Percentiles rank a stretch among this genome's conserved stretches.
Conservation (phyloP, 495 filamentous ascomycete species). For the Lepidopterella palustris region DNA sequence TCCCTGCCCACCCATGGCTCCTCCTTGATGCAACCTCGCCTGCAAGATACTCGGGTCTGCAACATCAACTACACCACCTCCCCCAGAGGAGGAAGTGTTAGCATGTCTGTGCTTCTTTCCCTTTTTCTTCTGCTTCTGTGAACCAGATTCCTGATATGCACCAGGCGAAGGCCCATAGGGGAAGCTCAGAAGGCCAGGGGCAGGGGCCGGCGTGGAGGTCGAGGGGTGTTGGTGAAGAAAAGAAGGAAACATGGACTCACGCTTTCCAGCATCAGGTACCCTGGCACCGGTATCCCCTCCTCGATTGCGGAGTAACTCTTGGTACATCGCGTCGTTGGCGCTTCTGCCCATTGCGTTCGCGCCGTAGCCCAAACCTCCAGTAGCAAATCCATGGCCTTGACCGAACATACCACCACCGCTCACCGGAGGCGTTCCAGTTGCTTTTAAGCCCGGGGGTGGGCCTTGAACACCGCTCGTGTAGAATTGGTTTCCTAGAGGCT, state of each 20-base stretch:
- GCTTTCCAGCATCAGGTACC: conserved; percentile 78
- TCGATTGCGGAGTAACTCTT: conserved; percentile 63
- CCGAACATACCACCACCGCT: conserved; percentile 69
- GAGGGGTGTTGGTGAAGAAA: conserved; percentile 70
- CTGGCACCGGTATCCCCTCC: conserved; percentile 47
- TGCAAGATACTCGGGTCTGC: conserved; percentile 99
- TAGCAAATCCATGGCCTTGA: conserved; percentile 67
- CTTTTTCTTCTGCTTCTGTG: conserved; percentile 98
- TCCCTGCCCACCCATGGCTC: conserved; percentile 71
- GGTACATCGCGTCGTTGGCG: conserved; percentile 68
- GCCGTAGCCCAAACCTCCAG: conserved; percentile 61
- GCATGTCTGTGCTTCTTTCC: conserved; percentile 99
- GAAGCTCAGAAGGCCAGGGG: conserved; percentile 78
- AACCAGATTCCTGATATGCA: conserved; percentile 74
- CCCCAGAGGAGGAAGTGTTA: conserved; percentile 99
- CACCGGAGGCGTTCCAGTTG: conserved; percentile 83
- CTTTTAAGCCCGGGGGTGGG: conserved; percentile 91
- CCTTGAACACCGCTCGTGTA: conserved; percentile 70
- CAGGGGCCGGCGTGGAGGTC: conserved; percentile 82
- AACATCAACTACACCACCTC: conserved; percentile 97
- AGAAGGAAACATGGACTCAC: conserved; percentile 84
- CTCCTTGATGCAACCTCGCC: conserved; percentile 86
- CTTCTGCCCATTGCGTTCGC: conserved; percentile 61
- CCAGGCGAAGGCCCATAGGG: conserved; percentile 81
- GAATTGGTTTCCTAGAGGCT: conserved; percentile 51